Percentiles rank a stretch among this genome's conserved stretches.
phyloP scores from a whole-genome alignment of 805 yeast species.

The Komagataella mondaviorum region DNA sequence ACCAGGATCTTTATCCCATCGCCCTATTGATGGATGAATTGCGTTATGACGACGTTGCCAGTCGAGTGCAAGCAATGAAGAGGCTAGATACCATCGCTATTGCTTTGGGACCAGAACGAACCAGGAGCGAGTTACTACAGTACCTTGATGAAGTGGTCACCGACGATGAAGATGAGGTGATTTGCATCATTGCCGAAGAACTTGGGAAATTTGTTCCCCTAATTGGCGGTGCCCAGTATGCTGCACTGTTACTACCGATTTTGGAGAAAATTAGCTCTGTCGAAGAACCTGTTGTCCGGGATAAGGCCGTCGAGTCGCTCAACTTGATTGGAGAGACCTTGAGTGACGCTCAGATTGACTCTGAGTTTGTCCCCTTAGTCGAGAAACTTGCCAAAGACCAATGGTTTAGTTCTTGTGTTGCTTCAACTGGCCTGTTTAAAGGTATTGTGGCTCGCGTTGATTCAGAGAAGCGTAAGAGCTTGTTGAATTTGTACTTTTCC shows the following conservation, averaged over 20 bases:
- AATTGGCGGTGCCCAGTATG: constrained; percentile 70
- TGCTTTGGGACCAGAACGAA: constrained; percentile 89
- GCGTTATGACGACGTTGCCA: constrained; percentile 84
- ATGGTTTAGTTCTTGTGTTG: constrained; percentile 91
- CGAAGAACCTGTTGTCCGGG: constrained; percentile 94
- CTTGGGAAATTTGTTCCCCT: constrained; percentile 78
- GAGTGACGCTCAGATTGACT: constrained; percentile 46
- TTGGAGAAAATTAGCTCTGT: constrained; percentile 78
- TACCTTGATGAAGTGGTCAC: constrained; percentile 81
- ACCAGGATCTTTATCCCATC: constrained; percentile 71
- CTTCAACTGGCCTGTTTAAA: constrained; percentile 81
- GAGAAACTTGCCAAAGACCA: constrained; percentile 72
- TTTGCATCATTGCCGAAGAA: constrained; percentile 86
- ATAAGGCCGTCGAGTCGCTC: constrained; percentile 81
- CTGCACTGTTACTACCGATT: constrained; percentile 47
- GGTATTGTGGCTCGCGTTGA: constrained; percentile 50
- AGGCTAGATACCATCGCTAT: constrained; percentile 87
- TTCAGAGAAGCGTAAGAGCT: constrained; percentile 38
- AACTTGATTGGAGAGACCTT: constrained; percentile 56
- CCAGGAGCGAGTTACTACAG: constrained; percentile 80
- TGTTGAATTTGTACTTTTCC: constrained; percentile 55
- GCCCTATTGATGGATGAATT: constrained; percentile 95
- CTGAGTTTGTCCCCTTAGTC: constrained; percentile 62
- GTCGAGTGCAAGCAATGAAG: constrained; percentile 90
- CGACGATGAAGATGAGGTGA: constrained; percentile 97